Evolutionary conservation across 2,329 filamentous ascomycete genomes (phyloP).

Genomic region (Aplosporella prunicola): DNA sequence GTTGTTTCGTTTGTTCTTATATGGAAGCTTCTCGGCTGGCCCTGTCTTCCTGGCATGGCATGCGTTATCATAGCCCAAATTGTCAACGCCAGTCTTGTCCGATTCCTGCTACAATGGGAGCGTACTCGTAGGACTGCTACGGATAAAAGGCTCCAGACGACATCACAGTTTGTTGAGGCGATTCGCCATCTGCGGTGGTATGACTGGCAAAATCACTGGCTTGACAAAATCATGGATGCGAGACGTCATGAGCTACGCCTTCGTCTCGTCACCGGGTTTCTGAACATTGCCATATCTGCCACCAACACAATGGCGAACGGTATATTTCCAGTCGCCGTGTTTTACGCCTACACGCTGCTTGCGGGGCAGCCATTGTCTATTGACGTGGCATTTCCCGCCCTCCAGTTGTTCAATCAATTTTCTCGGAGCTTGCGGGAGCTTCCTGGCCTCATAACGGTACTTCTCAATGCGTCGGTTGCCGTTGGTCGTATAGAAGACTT

Average conservation of each 20-base stretch:
- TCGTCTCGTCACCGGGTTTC: conserved; percentile 54
- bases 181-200: conserved; percentile 76
- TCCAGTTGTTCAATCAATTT: conserved; percentile 70
- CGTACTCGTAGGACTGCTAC: conserved; percentile 61
- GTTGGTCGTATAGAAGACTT: conserved; percentile 75
- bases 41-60: conserved; percentile 63
- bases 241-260: conserved; percentile 58
- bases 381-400: conserved; percentile 76
- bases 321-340: conserved; percentile 69
- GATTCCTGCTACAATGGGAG: conserved; percentile 58
- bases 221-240: conserved; percentile 57
- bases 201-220: conserved; percentile 71
- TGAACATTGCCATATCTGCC: conserved; percentile 54
- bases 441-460: conserved; percentile 62
- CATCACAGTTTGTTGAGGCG: conserved; percentile 77
- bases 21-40: conserved; percentile 70
- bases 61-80: conserved; percentile 60
- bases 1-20: conserved; percentile 64
- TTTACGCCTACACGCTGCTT: conserved; percentile 70
- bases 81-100: conserved; percentile 59
- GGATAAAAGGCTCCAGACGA: conserved; percentile 68
- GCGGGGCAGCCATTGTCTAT: conserved; percentile 60
- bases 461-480: conserved; percentile 76
- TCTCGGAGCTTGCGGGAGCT: conserved; percentile 65
- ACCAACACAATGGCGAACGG: conserved; percentile 63